Evolutionary conservation across 768 basidiomycete genomes (phyloP), one percentile per base, ranked within the genome.

Genomic region (Rossbeevera mucosa): DNA sequence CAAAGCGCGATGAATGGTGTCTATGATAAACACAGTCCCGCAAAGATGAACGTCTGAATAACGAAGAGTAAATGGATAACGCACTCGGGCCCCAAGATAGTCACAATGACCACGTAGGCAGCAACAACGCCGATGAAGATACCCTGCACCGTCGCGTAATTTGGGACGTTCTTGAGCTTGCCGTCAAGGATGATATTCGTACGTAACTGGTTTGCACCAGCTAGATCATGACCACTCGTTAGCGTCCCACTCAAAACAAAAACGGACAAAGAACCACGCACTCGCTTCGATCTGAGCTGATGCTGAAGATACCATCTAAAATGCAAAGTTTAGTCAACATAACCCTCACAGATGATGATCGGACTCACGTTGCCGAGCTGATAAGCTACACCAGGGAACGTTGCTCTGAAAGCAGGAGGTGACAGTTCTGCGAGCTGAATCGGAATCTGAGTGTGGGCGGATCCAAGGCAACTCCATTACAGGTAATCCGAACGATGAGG

Each of bases 371-470:
- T 91, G 40, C 91, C 89, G 22, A 92, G 59, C 60, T 92, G 91
- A 69, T 93, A 94, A 3, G 86, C 81, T 1, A 91, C 81, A 53
- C 91, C 91, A 33, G 88, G 87, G 76, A 91, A 93, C 2, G 87
- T 87, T 4, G 91, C 88, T 51, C 93, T 78, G 77, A 93, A 94
- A 0, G 89, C 91, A 4, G 90, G 87, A 2, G 93, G 93, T 0
- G 88, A 87, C 71, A 92, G 77, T 68, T 95, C 92, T 12, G 82
- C 77, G 20, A 94, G 75, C 66, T 86, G 87, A 60, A 92, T 86
- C 2, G 91, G 91, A 65, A 82, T 78, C 76, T 75, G 47, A 21
- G 7, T 4, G 24, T n/a, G 18, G n/a, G 5, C 9, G 11, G 11
- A 60, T 38, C 13, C 3, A 11, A 21, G 24, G 54, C 18, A 45